These are phyloP conservation scores for Phytopythium aichiense DNA, from an alignment of 352 stramenopile species.

Conservation along the genomic window DNA sequence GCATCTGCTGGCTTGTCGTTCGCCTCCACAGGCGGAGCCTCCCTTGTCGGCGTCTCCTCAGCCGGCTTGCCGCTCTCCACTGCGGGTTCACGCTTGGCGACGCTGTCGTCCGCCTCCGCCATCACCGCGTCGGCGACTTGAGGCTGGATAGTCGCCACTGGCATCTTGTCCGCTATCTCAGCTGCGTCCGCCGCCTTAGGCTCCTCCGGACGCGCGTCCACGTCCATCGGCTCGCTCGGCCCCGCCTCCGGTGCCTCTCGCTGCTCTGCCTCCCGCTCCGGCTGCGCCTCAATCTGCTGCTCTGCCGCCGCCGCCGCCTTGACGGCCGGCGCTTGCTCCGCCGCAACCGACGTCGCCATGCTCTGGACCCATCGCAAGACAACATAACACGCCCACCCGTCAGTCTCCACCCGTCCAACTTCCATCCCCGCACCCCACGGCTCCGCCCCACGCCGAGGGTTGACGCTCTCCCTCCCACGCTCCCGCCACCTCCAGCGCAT, in stretches of 20 bases:
- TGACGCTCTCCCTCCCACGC: not conserved
- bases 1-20: not conserved
- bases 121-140: not conserved
- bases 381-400: not conserved
- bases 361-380: not conserved
- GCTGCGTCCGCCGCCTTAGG: not conserved
- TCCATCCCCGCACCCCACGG: not conserved
- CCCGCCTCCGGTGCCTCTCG: not conserved
- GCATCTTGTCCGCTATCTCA: not conserved
- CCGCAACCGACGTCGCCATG: conserved; percentile 6
- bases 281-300: not conserved
- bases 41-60: not conserved
- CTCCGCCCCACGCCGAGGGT: too few species aligned
- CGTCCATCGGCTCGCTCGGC: conserved; percentile 1
- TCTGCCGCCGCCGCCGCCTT: not conserved
- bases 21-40: not conserved
- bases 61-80: not conserved
- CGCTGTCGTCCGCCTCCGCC: not conserved
- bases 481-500: not conserved
- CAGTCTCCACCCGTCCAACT: not conserved
- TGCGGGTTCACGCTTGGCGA: not conserved
- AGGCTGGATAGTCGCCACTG: not conserved
- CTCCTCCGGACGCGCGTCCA: not conserved
- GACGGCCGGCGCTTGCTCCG: not conserved
- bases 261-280: not conserved